phyloP scores from a whole-genome alignment of 192 early-diverging fungal genomes.

The Coemansia sp. region DNA sequence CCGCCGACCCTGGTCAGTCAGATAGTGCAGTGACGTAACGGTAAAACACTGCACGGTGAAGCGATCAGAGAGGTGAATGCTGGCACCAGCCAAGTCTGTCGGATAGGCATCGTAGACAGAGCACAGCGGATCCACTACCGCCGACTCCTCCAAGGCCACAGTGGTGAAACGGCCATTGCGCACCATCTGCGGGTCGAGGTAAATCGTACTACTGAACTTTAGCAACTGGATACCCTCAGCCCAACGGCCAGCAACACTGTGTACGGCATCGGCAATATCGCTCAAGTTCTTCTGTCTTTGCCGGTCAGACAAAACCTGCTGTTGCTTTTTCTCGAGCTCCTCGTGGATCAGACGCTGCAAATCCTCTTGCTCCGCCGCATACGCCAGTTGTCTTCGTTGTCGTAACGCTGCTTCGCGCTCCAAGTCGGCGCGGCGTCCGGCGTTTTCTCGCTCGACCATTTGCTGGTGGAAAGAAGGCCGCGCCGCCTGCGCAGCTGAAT shows the following conservation, averaged over 20 bases:
- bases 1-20: slow-evolving; percentile 40
- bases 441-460: slow-evolving; percentile 50
- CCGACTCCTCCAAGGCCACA: slow-evolving; percentile 47
- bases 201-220: slow-evolving; percentile 22
- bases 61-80: slow-evolving; percentile 40
- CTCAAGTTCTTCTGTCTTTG: slow-evolving; percentile 27
- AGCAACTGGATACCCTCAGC: slow-evolving; percentile 52
- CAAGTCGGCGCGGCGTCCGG: slow-evolving; percentile 21
- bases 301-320: slow-evolving; percentile 44
- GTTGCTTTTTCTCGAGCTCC: slow-evolving; percentile 53
- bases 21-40: slow-evolving; percentile 33
- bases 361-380: slow-evolving; percentile 33
- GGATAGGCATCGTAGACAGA: slow-evolving; percentile 53
- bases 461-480: slow-evolving; percentile 53
- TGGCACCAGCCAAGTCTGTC: slow-evolving; percentile 43
- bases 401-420: slow-evolving; percentile 33
- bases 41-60: slow-evolving; percentile 52
- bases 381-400: slow-evolving; percentile 16
- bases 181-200: slow-evolving; percentile 24
- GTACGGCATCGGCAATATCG: slow-evolving; percentile 44
- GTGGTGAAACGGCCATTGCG: slow-evolving; percentile 37
- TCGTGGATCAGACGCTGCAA: slow-evolving; percentile 44
- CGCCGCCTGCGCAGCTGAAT: slow-evolving; percentile 58
- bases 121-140: slow-evolving; percentile 29
- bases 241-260: slow-evolving; percentile 47